These are phyloP conservation scores for Russula sp. DNA, from an alignment of 768 basidiomycete species.

Conservation along the genomic window DNA sequence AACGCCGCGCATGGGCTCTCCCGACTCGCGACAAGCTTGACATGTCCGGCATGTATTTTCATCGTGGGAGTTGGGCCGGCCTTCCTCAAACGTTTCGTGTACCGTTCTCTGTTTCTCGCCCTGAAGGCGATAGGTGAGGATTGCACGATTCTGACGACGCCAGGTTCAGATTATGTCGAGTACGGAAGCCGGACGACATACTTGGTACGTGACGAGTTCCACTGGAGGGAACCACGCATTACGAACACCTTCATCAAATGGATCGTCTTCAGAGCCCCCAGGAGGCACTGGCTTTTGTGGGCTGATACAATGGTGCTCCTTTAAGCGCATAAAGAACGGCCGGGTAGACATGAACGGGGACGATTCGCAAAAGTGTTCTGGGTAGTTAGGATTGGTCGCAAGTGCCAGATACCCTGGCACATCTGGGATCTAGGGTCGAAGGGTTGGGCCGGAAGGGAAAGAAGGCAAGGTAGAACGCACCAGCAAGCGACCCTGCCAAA, in stretches of 20 bases:
- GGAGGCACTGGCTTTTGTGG: slow-evolving; percentile 30
- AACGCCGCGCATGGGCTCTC: slow-evolving; percentile 6
- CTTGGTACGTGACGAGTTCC: slow-evolving; percentile 21
- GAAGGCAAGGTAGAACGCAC: slow-evolving; percentile 33
- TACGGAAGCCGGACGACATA: slow-evolving; percentile 20
- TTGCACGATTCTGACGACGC: not conserved
- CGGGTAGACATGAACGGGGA: slow-evolving; percentile 34
- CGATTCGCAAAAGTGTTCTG: slow-evolving; percentile 25
- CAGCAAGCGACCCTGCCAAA: slow-evolving; percentile 57
- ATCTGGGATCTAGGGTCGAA: slow-evolving; percentile 29
- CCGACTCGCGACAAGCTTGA: slow-evolving; percentile 3
- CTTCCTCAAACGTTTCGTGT: slow-evolving; percentile 37
- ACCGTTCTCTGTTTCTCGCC: slow-evolving; percentile 4
- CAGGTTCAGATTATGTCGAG: not conserved
- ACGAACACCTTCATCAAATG: slow-evolving; percentile 33
- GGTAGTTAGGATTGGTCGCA: slow-evolving; percentile 24
- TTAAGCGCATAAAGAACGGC: slow-evolving; percentile 52
- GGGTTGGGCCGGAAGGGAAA: slow-evolving; percentile 3
- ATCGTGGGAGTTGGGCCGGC: slow-evolving; percentile 37
- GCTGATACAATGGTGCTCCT: slow-evolving; percentile 46
- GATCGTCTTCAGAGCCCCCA: slow-evolving; percentile 21
- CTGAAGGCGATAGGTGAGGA: slow-evolving; percentile 1
- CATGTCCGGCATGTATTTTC: slow-evolving; percentile 31
- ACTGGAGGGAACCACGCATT: slow-evolving; percentile 35
- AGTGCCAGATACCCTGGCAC: slow-evolving; percentile 28